A percentile compares a stretch with the other conserved stretches of the same genome.
Conservation (phyloP, 2,329 filamentous ascomycete species). For the Xylariaceae sp. region DNA sequence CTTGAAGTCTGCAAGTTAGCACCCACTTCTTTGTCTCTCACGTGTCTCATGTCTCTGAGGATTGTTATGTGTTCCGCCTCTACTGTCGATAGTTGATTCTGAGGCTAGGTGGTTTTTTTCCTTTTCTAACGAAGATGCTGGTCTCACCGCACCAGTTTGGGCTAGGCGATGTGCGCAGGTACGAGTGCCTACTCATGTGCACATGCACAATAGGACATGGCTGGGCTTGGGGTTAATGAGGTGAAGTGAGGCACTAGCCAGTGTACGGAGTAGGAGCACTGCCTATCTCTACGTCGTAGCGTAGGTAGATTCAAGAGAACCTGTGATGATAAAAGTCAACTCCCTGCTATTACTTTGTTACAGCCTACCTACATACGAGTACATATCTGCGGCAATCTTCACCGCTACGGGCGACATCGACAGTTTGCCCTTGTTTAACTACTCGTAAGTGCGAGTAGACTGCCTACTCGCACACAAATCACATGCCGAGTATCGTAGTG, state of each 20-base stretch:
- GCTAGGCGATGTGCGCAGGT: conserved; percentile 7
- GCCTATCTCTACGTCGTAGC: conserved; percentile 1
- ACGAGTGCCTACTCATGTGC: not conserved
- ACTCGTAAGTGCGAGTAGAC: not conserved
- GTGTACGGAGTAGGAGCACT: not conserved
- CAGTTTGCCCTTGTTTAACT: no score
- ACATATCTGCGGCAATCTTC: not conserved
- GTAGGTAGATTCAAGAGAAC: no score
- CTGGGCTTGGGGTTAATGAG: not conserved
- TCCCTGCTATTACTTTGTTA: not conserved
- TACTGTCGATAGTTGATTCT: conserved; percentile 2
- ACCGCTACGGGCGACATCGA: not conserved
- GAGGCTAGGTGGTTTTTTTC: not conserved
- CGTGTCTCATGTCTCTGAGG: conserved; percentile 16
- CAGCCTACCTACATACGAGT: no score
- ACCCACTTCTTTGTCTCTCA: conserved; percentile 23
- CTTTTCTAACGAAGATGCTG: not conserved
- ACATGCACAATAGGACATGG: not conserved
- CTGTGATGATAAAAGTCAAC: not conserved
- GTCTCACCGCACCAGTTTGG: conserved; percentile 7
- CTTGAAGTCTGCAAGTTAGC: conserved; percentile 26
- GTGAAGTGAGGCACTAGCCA: not conserved
- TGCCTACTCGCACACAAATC: not conserved
- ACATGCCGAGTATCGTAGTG: no score
- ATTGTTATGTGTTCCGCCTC: conserved; percentile 5